Evolutionary conservation across 768 basidiomycete species (phyloP), one percentile per base, ranked within the genome.

Genomic region (Suillus hirtellus): DNA sequence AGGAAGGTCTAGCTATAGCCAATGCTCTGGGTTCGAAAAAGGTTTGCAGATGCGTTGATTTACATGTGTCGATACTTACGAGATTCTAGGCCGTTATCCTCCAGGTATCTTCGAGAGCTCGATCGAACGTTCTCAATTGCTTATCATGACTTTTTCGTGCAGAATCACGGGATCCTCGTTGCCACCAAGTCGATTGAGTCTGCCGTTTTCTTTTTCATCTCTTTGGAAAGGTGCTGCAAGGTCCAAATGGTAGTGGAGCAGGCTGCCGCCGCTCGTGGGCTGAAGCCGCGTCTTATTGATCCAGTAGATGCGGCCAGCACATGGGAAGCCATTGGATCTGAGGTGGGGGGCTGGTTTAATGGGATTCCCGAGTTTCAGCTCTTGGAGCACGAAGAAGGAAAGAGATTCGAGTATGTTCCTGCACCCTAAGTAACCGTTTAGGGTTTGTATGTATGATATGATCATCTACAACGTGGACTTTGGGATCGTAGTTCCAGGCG

Each of bases 391-490:
- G 70, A 72, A 49, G 78, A 79, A 63, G 77, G 77, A 1, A 69
- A 66, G 34, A 62, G 27, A 42, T 70, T 67, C 44, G 56, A 67
- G 43, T 54, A 59, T 14, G 37, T 35, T 35, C 34, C 60, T 38
- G 21, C 12, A n/a, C 17, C 31, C 4, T 6, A 31, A 6, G 31
- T 6, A 6, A 31, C 5, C 31, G 31, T 31, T 31, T 31, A 31
- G 31, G 6, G 31, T 31, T 31, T 31, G 31, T 31, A 31, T 31
- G 31, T 61, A 54, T 19, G 38, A 64, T 5, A n/a, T 63, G 31
- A 76, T 76, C 0, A 67, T 83, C 27, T 88, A 83, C 69, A 82
- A 83, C 24, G 81, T 85, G 9, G 78, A 82, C 65, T 89, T 89
- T 62, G 67, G 65, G 44, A 81, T 87, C 47, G 37, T 21, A 2